Conservation (phyloP, 257 asterid species). For the Solanum tarijense region DNA sequence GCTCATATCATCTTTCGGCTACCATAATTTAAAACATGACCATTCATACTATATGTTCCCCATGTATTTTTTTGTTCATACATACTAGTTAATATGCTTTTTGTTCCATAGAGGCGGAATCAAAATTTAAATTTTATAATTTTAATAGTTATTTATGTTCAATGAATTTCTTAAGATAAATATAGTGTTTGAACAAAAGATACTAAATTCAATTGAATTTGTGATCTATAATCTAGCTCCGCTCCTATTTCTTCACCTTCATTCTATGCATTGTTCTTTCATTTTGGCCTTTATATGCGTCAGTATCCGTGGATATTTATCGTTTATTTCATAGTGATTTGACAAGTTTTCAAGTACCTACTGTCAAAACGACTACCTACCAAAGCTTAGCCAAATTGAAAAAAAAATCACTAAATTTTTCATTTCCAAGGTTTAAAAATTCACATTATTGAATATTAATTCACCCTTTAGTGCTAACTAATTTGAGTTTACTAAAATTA, state of each 20-base stretch:
- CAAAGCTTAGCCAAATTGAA: neutral
- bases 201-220: neutral
- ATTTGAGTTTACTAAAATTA: neutral
- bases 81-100: neutral
- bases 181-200: neutral
- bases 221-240: neutral
- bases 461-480: neutral
- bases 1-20: constrained; percentile 32
- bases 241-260: neutral
- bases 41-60: constrained; percentile 10
- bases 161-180: neutral
- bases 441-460: neutral
- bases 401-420: neutral
- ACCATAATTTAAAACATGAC: constrained; percentile 17
- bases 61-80: neutral
- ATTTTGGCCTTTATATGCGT: neutral
- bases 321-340: neutral
- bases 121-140: neutral
- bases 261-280: neutral
- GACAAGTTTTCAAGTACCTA: neutral
- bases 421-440: neutral
- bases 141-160: accelerated
- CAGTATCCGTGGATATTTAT: neutral
- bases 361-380: neutral
- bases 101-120: accelerated